phyloP scores from a whole-genome alignment of 108 stramenopile species.

The Cyclostephanos tholiformis region DNA sequence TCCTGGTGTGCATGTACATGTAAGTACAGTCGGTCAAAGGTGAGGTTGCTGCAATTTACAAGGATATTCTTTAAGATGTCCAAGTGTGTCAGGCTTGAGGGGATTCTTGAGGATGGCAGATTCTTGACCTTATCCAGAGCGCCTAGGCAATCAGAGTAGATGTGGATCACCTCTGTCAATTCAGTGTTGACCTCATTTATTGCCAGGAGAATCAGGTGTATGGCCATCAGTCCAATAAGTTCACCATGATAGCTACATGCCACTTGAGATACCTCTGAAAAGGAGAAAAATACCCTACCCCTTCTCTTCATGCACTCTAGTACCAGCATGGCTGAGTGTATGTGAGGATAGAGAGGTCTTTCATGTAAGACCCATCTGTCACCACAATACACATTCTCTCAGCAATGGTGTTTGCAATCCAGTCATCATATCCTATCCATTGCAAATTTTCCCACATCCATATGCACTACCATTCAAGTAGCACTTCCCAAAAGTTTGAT shows the following conservation, averaged over 20 bases:
- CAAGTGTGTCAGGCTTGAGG: constrained; percentile 7
- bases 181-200: not conserved
- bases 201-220: constrained; percentile 18
- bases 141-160: constrained; percentile 28
- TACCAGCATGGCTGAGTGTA: constrained; percentile 6
- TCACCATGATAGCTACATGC: constrained; percentile 27
- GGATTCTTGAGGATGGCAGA: constrained; percentile 2
- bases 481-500: not conserved
- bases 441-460: constrained; percentile 6
- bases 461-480: not conserved
- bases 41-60: constrained; percentile 6
- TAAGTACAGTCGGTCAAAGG: constrained; percentile 2
- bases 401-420: constrained; percentile 10
- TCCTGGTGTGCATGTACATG: constrained; percentile 29
- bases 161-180: not conserved
- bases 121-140: not conserved
- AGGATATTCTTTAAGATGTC: constrained; percentile 22
- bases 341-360: not conserved
- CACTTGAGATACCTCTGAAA: not conserved
- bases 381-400: not conserved
- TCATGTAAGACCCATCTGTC: constrained; percentile 26
- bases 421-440: not conserved
- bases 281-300: constrained; percentile 3
- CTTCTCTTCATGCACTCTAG: constrained; percentile 4
- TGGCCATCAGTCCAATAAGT: constrained; percentile 17